phyloP scores from a whole-genome alignment of 345 rosid genomes.

The Balakata baccata region DNA sequence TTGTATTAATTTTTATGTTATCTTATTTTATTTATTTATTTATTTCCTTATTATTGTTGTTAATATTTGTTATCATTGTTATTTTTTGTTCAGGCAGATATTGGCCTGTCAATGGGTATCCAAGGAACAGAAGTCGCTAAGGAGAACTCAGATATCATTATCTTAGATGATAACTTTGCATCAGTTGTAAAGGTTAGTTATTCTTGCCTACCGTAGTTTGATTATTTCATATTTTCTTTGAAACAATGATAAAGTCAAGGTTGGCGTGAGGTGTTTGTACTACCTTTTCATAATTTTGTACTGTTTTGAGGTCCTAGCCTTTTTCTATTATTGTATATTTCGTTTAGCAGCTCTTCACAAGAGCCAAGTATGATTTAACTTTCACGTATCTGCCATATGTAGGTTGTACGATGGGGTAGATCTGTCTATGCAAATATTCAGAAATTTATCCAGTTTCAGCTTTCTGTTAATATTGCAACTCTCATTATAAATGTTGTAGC shows the following conservation, averaged over 20 bases:
- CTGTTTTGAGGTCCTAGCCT: background rate
- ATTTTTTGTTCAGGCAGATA: conserved; percentile 34
- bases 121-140: conserved; percentile 58
- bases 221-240: background rate
- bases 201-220: background rate
- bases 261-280: background rate
- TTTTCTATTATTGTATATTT: background rate
- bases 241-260: background rate
- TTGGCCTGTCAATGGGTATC: conserved; percentile 60
- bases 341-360: background rate
- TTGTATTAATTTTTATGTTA: background rate
- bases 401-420: conserved; percentile 43
- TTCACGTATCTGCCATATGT: background rate
- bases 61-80: background rate
- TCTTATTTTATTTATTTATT: background rate
- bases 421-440: conserved; percentile 45
- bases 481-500: conserved; percentile 41
- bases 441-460: conserved; percentile 49
- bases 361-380: background rate
- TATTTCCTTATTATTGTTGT: no score
- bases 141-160: conserved; percentile 49
- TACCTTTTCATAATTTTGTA: background rate
- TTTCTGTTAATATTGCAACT: conserved; percentile 43
- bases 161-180: conserved; percentile 47
- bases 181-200: conserved; percentile 43